phyloP scores from a whole-genome alignment of 108 stramenopile species.

The Nannochloropsis salina region DNA sequence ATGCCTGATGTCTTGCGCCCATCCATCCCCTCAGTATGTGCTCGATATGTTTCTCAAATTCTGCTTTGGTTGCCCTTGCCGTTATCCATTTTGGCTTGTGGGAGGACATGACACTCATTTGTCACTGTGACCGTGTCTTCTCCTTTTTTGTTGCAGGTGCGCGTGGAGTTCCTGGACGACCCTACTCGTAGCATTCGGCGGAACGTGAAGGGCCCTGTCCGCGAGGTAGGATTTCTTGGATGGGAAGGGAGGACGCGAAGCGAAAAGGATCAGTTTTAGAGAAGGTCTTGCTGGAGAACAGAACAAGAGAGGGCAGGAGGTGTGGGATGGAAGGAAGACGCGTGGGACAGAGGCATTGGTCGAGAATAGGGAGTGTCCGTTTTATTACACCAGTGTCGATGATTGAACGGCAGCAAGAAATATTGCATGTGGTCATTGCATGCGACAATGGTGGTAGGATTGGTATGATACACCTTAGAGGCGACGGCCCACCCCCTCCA shows the following conservation, averaged over 20 bases:
- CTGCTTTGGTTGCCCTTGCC: too few relatives aligned
- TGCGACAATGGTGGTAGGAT: too few relatives aligned
- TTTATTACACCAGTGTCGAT: neutral
- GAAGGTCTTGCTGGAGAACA: too few relatives aligned
- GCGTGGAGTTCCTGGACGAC: conserved; percentile 98
- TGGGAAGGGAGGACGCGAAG: neutral
- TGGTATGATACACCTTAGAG: too few relatives aligned
- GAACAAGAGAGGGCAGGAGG: neutral
- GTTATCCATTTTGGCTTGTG: too few relatives aligned
- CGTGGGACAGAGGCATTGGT: neutral
- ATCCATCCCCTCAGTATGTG: too few relatives aligned
- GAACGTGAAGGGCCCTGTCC: conserved; percentile 99
- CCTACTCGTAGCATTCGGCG: conserved; percentile 90
- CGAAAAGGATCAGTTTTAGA: neutral
- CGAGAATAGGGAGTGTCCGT: neutral
- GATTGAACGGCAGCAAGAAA: too few relatives aligned
- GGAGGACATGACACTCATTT: too few relatives aligned
- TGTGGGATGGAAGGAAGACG: neutral
- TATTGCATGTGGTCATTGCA: too few relatives aligned
- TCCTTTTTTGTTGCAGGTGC: conserved; percentile 55
- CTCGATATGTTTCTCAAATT: too few relatives aligned
- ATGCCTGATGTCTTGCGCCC: too few relatives aligned
- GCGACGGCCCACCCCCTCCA: too few relatives aligned
- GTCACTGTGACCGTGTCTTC: neutral
- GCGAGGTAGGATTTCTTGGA: conserved; percentile 56